A percentile compares a stretch with the other conserved stretches of the same genome.
These are phyloP conservation scores for Picochlorum sp. DNA, from an alignment of 139 green algal species.

Conservation along the genomic window DNA sequence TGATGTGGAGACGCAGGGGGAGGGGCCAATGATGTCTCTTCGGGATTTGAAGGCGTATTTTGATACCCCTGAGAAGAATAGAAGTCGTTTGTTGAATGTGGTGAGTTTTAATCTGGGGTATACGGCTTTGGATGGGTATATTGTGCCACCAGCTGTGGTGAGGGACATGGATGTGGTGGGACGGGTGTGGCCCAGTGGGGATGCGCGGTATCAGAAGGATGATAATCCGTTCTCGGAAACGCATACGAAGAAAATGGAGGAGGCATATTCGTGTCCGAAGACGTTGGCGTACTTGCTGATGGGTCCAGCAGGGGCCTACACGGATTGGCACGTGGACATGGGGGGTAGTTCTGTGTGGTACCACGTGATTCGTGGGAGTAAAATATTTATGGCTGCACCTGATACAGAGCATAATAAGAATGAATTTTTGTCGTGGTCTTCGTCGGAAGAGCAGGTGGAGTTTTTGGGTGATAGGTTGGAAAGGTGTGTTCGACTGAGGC, in stretches of 20 bases:
- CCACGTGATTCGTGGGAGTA: slow-evolving; percentile 41
- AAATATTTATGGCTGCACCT: slow-evolving; percentile 43
- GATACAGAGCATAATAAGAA: slow-evolving; percentile 29
- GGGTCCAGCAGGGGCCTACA: slow-evolving; percentile 34
- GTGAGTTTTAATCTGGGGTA: slow-evolving; percentile 35
- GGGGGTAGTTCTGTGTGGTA: slow-evolving; percentile 51
- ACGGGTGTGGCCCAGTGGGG: slow-evolving; percentile 21
- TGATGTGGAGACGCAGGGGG: slow-evolving; percentile 34
- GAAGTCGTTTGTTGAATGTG: slow-evolving; percentile 39
- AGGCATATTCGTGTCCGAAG: slow-evolving; percentile 13
- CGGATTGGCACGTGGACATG: slow-evolving; percentile 57
- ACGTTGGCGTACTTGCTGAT: slow-evolving; percentile 47
- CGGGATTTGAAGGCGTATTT: slow-evolving; percentile 32
- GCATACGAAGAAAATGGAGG: background rate
- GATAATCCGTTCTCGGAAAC: no score
- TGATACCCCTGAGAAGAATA: slow-evolving; percentile 4
- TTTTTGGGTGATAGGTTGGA: slow-evolving; percentile 24
- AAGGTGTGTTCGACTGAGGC: slow-evolving; percentile 14
- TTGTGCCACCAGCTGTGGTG: slow-evolving; percentile 25
- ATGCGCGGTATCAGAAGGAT: background rate
- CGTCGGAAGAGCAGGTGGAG: slow-evolving; percentile 23
- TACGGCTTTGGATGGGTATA: slow-evolving; percentile 25
- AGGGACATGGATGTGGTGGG: slow-evolving; percentile 29
- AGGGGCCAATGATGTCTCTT: slow-evolving; percentile 27
- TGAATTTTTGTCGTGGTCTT: slow-evolving; percentile 38